Conservation (phyloP, 352 stramenopile species). For the Aphanomyces stellatus region DNA sequence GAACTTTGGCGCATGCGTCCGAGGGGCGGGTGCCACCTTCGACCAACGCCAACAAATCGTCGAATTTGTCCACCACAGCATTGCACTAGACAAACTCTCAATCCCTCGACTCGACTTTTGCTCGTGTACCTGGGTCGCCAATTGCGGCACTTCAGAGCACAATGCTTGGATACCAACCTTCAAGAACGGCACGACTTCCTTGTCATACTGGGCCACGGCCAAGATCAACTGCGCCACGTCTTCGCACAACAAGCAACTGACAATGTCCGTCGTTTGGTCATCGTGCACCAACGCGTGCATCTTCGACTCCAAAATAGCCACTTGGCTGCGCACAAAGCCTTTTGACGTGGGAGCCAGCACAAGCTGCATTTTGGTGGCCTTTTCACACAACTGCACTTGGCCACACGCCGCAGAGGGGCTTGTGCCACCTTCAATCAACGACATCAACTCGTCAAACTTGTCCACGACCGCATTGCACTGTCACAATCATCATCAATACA, state of each 20-base stretch:
- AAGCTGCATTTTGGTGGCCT: too few species aligned
- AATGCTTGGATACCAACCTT: constrained; percentile 34
- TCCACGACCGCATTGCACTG: too few species aligned
- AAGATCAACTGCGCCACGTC: constrained; percentile 3
- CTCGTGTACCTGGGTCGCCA: too few species aligned
- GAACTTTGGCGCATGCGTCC: background rate
- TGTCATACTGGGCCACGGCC: background rate
- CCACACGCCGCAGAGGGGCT: background rate
- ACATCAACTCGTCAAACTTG: constrained; percentile 10
- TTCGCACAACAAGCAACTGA: constrained; percentile 10
- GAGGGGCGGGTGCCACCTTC: background rate
- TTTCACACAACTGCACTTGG: constrained; percentile 1
- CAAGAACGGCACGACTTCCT: constrained; percentile 4
- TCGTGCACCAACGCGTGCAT: too few species aligned
- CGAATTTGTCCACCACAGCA: background rate
- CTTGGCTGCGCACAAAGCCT: background rate
- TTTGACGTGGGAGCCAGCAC: too few species aligned
- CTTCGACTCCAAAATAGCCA: background rate
- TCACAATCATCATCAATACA: too few species aligned
- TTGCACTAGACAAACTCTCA: background rate
- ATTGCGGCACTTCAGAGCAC: constrained; percentile 32
- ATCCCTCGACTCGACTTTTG: too few species aligned
- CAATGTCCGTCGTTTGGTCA: background rate
- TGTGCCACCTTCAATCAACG: background rate
- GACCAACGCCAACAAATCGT: background rate